Conservation (phyloP, 2,329 filamentous ascomycete genomes). For the Rutstroemia sp. region DNA sequence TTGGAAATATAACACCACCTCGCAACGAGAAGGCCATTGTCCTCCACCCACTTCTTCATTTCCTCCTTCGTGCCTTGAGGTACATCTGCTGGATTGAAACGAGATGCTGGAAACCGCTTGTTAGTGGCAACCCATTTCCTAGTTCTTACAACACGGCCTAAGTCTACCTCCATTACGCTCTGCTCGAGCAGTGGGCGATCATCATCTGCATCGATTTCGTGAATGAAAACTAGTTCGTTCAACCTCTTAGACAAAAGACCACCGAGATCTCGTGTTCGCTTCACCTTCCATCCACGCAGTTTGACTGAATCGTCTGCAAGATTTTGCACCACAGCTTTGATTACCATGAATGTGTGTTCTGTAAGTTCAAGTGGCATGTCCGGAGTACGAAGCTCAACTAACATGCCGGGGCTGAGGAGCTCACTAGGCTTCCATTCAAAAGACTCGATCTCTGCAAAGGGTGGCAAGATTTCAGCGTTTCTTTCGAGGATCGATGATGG, state of each 20-base stretch:
- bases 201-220: slow-evolving; percentile 34
- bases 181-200: slow-evolving; percentile 29
- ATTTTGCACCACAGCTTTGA: slow-evolving; percentile 24
- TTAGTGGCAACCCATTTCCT: slow-evolving; percentile 50
- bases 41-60: slow-evolving; percentile 6
- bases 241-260: slow-evolving; percentile 31
- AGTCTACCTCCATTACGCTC: slow-evolving; percentile 35
- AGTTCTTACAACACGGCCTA: slow-evolving; percentile 33
- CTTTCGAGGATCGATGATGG: background rate
- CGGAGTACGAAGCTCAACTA: slow-evolving; percentile 20
- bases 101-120: slow-evolving; percentile 35
- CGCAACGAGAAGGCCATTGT: slow-evolving; percentile 1
- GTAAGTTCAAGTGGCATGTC: slow-evolving; percentile 17
- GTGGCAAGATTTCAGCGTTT: background rate
- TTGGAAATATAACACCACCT: background rate
- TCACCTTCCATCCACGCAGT: slow-evolving; percentile 36
- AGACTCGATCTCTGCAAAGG: background rate
- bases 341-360: slow-evolving; percentile 32
- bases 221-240: slow-evolving; percentile 39
- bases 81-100: slow-evolving; percentile 6
- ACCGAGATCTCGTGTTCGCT: slow-evolving; percentile 29
- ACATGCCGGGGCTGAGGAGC: slow-evolving; percentile 26
- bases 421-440: slow-evolving; percentile 24
- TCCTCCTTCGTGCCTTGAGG: background rate
- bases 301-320: slow-evolving; percentile 20